A percentile compares a stretch with the other conserved stretches of the same genome.
phyloP scores from a whole-genome alignment of 1,139 yeast genomes.

The Pichia cactophila region DNA sequence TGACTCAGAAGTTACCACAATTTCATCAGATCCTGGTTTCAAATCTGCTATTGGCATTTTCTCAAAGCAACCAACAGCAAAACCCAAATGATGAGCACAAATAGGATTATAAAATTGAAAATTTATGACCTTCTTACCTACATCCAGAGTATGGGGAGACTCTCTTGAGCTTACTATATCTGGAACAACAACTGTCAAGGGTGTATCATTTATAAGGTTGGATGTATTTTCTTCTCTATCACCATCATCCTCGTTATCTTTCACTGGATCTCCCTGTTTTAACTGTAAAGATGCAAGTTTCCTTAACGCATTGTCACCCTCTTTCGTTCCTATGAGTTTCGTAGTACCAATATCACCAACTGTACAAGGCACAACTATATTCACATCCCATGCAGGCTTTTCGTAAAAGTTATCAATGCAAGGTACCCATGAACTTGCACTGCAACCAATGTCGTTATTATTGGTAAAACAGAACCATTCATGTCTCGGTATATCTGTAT shows the following conservation, averaged over 20 bases:
- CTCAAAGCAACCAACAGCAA: slow-evolving; percentile 88
- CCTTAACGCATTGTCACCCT: slow-evolving; percentile 25
- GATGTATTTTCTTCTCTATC: slow-evolving; percentile 24
- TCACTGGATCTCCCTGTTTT: slow-evolving; percentile 14
- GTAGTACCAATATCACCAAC: slow-evolving; percentile 56
- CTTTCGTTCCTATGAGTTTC: slow-evolving; percentile 28
- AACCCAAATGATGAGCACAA: slow-evolving; percentile 93
- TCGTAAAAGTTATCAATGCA: slow-evolving; percentile 89
- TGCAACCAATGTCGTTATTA: slow-evolving; percentile 67
- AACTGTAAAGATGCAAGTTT: slow-evolving; percentile 30
- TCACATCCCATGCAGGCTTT: slow-evolving; percentile 87
- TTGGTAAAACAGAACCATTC: slow-evolving; percentile 83
- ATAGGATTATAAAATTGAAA: slow-evolving; percentile 83
- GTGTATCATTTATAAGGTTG: slow-evolving; percentile 34
- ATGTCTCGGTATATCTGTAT: slow-evolving; percentile 31
- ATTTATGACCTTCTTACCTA: slow-evolving; percentile 64
- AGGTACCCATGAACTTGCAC: slow-evolving; percentile 95
- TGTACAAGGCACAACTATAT: slow-evolving; percentile 73
- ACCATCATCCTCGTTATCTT: slow-evolving; percentile 31
- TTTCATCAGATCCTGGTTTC: slow-evolving; percentile 28
- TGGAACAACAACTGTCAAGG: slow-evolving; percentile 69
- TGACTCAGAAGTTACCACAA: slow-evolving; percentile 21
- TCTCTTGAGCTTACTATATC: slow-evolving; percentile 54
- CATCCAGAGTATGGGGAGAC: slow-evolving; percentile 50
- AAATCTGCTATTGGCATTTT: slow-evolving; percentile 44